phyloP scores from a whole-genome alignment of 1,284 basidiomycete species.

The Tetrapyrgos nigripes region DNA sequence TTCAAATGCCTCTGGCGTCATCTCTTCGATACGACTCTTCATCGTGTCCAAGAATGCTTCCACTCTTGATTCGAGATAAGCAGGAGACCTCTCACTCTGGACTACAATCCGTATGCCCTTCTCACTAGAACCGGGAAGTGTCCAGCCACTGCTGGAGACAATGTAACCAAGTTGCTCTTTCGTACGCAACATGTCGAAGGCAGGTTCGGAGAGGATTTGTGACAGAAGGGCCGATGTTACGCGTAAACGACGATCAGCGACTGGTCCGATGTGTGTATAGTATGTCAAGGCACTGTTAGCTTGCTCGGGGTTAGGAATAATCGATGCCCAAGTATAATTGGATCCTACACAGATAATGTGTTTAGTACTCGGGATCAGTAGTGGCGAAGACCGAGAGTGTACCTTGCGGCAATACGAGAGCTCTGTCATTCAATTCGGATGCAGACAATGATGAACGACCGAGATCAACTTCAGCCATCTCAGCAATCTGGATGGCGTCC shows the following conservation, averaged over 20 bases:
- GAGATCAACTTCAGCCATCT: constrained; percentile 77
- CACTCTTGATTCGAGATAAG: constrained; percentile 87
- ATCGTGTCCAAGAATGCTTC: constrained; percentile 76
- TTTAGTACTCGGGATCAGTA: constrained; percentile 10
- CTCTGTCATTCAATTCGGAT: constrained; percentile 63
- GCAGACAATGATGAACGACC: constrained; percentile 60
- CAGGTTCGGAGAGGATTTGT: constrained; percentile 87
- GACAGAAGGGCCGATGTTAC: constrained; percentile 67
- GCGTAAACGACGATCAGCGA: constrained; percentile 60
- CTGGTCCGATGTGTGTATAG: constrained; percentile 76
- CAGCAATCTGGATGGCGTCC: constrained; percentile 80
- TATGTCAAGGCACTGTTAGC: constrained; percentile 87
- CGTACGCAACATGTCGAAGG: constrained; percentile 95
- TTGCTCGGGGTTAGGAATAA: constrained; percentile 88
- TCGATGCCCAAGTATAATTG: constrained; percentile 73
- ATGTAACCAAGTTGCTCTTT: constrained; percentile 97
- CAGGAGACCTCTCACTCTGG: constrained; percentile 88
- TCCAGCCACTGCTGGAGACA: constrained; percentile 67
- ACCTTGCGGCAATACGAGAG: constrained; percentile 76
- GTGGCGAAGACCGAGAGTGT: constrained; percentile 21
- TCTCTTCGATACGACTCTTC: constrained; percentile 51
- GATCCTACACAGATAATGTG: constrained; percentile 52
- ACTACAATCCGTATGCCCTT: constrained; percentile 88
- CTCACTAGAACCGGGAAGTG: constrained; percentile 65
- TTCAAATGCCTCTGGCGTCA: constrained; percentile 59